Evolutionary conservation across 1,139 yeast genomes (phyloP).

Genomic region (Debaryomyces fabryi): DNA sequence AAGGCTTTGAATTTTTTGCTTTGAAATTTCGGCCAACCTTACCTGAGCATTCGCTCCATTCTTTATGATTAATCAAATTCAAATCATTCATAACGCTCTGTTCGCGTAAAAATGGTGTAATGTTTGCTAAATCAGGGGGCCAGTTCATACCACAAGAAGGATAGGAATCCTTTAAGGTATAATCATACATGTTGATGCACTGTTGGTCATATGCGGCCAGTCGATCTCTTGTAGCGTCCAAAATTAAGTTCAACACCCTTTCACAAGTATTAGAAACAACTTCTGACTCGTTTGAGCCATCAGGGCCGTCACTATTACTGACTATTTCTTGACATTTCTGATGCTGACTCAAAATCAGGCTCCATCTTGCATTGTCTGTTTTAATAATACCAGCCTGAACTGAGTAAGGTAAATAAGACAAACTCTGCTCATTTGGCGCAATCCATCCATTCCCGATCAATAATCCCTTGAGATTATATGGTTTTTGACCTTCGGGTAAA

Average conservation of each 20-base stretch:
- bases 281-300: conserved; percentile 27
- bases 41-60: conserved; percentile 80
- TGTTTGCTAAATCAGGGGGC: conserved; percentile 74
- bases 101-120: conserved; percentile 61
- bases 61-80: conserved; percentile 46
- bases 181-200: conserved; percentile 86
- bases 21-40: conserved; percentile 55
- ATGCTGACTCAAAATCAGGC: conserved; percentile 49
- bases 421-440: conserved; percentile 84
- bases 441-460: conserved; percentile 96
- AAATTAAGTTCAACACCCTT: conserved; percentile 40
- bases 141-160: conserved; percentile 94
- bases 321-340: conserved; percentile 64
- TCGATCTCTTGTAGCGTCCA: conserved; percentile 37
- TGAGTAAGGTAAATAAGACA: conserved; percentile 78
- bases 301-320: conserved; percentile 31
- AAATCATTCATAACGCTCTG: conserved; percentile 61
- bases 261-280: conserved; percentile 53
- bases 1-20: conserved; percentile 58
- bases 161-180: conserved; percentile 65
- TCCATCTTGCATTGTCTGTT: conserved; percentile 39
- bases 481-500: conserved; percentile 19
- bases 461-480: conserved; percentile 61
- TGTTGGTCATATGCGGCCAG: conserved; percentile 35
- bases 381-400: conserved; percentile 59